Conservation (phyloP, 441 rosid genomes). For the Gossypium gossypioides region DNA sequence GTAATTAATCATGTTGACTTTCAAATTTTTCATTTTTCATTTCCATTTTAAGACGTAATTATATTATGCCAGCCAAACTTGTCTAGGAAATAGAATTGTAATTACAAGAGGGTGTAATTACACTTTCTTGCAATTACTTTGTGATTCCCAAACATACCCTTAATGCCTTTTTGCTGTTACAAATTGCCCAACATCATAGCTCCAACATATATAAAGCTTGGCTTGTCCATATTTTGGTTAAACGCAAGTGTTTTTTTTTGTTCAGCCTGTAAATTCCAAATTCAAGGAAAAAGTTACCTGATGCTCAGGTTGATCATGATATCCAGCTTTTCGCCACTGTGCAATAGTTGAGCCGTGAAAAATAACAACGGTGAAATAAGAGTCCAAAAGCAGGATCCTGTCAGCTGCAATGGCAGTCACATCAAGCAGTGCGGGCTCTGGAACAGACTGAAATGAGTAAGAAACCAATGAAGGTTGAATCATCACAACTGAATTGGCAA, state of each 20-base stretch:
- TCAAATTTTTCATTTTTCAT: no score
- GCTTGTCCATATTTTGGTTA: neutral
- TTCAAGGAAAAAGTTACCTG: slow-evolving; percentile 37
- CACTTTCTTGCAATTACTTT: no score
- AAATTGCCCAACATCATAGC: neutral
- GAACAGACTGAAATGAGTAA: slow-evolving; percentile 72
- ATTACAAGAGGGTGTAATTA: no score
- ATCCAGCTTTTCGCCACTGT: slow-evolving; percentile 93
- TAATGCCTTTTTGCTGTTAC: neutral
- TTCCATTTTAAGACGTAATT: no score
- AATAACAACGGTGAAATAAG: slow-evolving; percentile 75
- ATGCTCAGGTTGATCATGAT: slow-evolving; percentile 82
- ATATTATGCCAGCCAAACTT: no score
- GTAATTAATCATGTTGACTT: no score
- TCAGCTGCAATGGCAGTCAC: slow-evolving; percentile 85
- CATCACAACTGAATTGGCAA: slow-evolving; percentile 82
- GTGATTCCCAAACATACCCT: neutral
- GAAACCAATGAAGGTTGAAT: slow-evolving; percentile 90
- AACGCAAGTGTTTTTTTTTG: neutral
- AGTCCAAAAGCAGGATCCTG: slow-evolving; percentile 72
- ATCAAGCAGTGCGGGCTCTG: slow-evolving; percentile 82
- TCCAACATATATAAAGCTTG: neutral
- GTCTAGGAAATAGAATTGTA: no score
- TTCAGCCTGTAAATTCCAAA: neutral
- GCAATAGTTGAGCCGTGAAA: slow-evolving; percentile 89